A percentile compares a stretch with the other conserved stretches of the same genome.
phyloP scores from a whole-genome alignment of 169 alveolate genomes.

The Theileria orientalis region DNA sequence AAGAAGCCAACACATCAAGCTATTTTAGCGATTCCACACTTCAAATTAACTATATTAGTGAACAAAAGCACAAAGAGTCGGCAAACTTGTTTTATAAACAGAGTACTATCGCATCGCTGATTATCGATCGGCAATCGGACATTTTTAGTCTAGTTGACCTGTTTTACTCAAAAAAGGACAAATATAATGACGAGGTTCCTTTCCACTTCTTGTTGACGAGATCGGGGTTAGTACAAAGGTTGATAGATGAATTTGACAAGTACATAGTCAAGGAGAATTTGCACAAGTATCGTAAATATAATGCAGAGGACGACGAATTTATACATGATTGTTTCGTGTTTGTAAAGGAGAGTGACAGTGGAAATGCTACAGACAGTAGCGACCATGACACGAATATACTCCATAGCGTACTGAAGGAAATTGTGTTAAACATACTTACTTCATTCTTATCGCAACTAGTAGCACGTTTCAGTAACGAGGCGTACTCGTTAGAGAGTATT shows the following conservation, averaged over 20 bases:
- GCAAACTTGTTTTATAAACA: conserved; percentile 19
- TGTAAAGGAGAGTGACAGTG: background rate
- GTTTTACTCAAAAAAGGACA: background rate
- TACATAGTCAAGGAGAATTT: background rate
- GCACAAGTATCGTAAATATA: background rate
- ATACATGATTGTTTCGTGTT: background rate
- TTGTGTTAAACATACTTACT: background rate
- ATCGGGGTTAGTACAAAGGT: background rate
- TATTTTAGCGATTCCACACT: background rate
- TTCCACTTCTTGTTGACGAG: background rate
- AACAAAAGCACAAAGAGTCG: background rate
- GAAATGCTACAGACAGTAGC: no score
- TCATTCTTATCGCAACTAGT: background rate
- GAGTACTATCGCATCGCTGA: conserved; percentile 4
- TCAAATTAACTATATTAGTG: background rate
- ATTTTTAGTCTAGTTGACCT: conserved; percentile 4
- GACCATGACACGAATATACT: background rate
- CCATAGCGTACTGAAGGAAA: background rate
- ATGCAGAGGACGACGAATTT: background rate
- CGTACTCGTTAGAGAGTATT: background rate
- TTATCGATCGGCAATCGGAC: conserved; percentile 4
- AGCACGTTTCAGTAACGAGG: background rate
- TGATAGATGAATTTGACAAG: background rate
- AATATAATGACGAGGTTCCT: background rate
- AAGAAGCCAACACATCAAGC: background rate